Conservation (phyloP, 805 yeast species). For the Wickerhamiella kazuoi region DNA sequence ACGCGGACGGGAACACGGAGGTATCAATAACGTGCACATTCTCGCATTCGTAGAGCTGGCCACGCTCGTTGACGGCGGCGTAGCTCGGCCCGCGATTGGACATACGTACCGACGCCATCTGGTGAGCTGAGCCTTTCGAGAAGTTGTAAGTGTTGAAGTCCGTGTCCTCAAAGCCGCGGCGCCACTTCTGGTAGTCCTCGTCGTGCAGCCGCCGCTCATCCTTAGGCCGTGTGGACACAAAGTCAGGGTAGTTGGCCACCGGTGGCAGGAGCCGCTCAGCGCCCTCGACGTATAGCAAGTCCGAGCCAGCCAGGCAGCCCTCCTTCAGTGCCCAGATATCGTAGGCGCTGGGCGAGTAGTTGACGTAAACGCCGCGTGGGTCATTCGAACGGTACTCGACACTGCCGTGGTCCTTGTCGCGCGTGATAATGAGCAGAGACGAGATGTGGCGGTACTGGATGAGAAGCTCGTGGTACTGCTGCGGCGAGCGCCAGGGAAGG, state of each 20-base stretch:
- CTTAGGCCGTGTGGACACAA: constrained; percentile 20
- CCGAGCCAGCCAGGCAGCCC: constrained; percentile 26
- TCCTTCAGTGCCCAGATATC: constrained; percentile 27
- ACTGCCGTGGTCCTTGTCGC: constrained; percentile 30
- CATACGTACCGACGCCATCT: constrained; percentile 36
- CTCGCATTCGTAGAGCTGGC: constrained; percentile 30
- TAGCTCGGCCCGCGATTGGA: constrained; percentile 23
- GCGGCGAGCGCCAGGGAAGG: constrained; percentile 28
- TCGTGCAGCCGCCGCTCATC: constrained; percentile 26
- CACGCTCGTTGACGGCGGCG: constrained; percentile 29
- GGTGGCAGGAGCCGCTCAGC: constrained; percentile 26
- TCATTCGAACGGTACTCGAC: constrained; percentile 22
- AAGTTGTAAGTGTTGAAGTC: constrained; percentile 18
- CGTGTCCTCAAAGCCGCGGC: constrained; percentile 11
- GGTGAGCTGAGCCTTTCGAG: constrained; percentile 33
- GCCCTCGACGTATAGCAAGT: constrained; percentile 32
- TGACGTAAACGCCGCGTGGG: constrained; percentile 22
- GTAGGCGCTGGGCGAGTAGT: constrained; percentile 25
- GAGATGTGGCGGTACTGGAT: constrained; percentile 25
- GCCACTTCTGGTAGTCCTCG: constrained; percentile 25
- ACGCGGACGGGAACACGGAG: constrained; percentile 33
- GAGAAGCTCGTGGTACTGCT: constrained; percentile 20
- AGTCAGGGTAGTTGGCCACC: constrained; percentile 23
- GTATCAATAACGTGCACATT: constrained; percentile 35
- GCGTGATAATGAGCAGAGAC: constrained; percentile 27